These are phyloP conservation scores for Epithele typhae DNA, from an alignment of 768 basidiomycete genomes.

Conservation along the genomic window DNA sequence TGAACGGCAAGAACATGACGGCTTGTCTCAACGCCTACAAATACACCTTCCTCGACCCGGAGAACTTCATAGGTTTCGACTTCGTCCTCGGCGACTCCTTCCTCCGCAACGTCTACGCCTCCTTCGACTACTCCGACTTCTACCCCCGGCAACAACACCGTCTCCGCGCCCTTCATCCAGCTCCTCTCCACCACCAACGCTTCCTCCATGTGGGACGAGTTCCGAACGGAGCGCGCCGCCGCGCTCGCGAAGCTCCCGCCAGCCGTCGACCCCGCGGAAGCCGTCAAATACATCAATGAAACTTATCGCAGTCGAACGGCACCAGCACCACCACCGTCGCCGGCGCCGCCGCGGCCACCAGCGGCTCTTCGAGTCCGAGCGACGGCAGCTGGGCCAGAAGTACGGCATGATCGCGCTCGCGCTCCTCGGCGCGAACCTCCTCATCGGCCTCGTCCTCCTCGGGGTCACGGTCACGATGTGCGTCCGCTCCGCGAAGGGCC, in stretches of 20 bases:
- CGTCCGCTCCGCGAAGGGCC: constrained; percentile 1
- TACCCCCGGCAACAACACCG: constrained; percentile 12
- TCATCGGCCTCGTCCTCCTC: background rate
- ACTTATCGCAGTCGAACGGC: background rate
- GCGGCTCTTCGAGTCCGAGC: background rate
- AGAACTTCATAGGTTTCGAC: constrained; percentile 19
- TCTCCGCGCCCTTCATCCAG: constrained; percentile 29
- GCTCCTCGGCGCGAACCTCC: constrained; percentile 3
- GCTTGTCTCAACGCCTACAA: constrained; percentile 28
- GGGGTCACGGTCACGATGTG: constrained; percentile 1
- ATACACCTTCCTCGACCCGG: constrained; percentile 16
- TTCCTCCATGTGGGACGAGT: constrained; percentile 23
- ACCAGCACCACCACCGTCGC: background rate
- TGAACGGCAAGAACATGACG: constrained; percentile 12
- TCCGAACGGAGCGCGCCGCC: constrained; percentile 18
- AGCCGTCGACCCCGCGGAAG: background rate
- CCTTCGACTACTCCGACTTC: constrained; percentile 25
- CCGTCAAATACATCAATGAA: background rate
- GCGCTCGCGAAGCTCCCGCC: constrained; percentile 8
- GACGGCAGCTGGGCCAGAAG: background rate
- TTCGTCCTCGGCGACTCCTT: constrained; percentile 31
- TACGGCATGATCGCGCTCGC: background rate
- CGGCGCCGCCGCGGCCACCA: background rate
- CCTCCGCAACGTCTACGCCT: constrained; percentile 31
- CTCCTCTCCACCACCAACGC: constrained; percentile 23